A percentile compares a stretch with the other conserved stretches of the same genome.
Evolutionary conservation across 2,329 filamentous ascomycete species (phyloP).

Genomic region (Colletotrichum destructivum): DNA sequence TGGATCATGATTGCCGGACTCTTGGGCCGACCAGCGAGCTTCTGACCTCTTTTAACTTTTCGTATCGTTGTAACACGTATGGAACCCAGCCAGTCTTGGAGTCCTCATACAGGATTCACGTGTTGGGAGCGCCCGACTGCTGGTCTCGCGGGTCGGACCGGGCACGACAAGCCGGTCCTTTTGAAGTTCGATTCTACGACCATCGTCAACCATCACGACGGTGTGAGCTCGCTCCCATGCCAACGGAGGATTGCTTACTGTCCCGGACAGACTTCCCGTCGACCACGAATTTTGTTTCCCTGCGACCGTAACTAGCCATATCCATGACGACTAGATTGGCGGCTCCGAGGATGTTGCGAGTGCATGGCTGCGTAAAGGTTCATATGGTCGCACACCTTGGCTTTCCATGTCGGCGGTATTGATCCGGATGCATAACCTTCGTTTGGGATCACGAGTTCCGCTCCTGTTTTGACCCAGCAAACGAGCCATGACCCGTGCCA

Average conservation of each 20-base stretch:
- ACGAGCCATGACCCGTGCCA: neutral
- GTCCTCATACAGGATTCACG: slow-evolving; percentile 47
- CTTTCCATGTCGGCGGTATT: too few species aligned
- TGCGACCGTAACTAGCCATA: slow-evolving; percentile 29
- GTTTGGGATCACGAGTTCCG: too few species aligned
- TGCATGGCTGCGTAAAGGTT: too few species aligned
- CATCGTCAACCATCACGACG: slow-evolving; percentile 17
- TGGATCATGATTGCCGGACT: neutral
- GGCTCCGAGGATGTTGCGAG: neutral
- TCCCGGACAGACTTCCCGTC: neutral
- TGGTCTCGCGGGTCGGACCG: slow-evolving; percentile 31
- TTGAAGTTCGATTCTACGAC: slow-evolving; percentile 43
- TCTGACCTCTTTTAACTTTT: slow-evolving; percentile 42
- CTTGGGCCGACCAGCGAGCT: neutral
- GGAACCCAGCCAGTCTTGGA: slow-evolving; percentile 41
- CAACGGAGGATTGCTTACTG: slow-evolving; percentile 31
- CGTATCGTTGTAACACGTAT: slow-evolving; percentile 42
- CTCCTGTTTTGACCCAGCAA: too few species aligned
- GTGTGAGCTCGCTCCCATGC: slow-evolving; percentile 5
- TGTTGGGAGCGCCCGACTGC: slow-evolving; percentile 41
- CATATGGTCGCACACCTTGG: too few species aligned
- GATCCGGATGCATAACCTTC: too few species aligned
- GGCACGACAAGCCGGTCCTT: slow-evolving; percentile 43
- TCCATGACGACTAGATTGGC: slow-evolving; percentile 32
- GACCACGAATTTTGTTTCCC: neutral